Evolutionary conservation across 148 eudicot species (phyloP).

Genomic region (Amaranthus hypochondriacus): DNA sequence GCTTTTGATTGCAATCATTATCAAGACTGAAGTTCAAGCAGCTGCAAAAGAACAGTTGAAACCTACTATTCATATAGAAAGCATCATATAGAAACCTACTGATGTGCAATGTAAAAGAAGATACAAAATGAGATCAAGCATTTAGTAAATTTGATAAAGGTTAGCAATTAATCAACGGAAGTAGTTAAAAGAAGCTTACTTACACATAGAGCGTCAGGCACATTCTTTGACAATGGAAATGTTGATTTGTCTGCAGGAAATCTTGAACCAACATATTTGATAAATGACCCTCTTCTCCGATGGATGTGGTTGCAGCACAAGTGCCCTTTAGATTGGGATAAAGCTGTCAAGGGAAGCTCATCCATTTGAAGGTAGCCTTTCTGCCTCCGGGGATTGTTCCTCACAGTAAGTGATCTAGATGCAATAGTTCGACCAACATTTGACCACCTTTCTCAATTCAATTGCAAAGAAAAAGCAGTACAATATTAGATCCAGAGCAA

Average conservation of each 20-base stretch:
- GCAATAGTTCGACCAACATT: conserved; percentile 25
- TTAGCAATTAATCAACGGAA: conserved; percentile 1
- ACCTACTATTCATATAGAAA: background rate
- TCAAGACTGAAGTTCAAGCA: background rate
- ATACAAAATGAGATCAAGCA: background rate
- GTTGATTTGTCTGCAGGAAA: conserved; percentile 53
- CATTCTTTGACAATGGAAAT: conserved; percentile 41
- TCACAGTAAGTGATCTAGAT: conserved; percentile 25
- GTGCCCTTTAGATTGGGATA: conserved; percentile 19
- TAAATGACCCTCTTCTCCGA: conserved; percentile 34
- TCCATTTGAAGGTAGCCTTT: conserved; percentile 19
- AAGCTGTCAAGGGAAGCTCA: conserved; percentile 17
- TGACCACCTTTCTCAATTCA: conserved; percentile 34
- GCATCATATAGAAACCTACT: background rate
- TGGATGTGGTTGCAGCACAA: conserved; percentile 39
- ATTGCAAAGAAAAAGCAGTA: background rate
- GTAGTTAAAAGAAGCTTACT: conserved; percentile 34
- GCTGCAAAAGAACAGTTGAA: background rate
- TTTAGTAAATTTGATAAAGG: conserved; percentile 4
- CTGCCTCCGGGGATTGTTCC: conserved; percentile 26
- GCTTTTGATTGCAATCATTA: background rate
- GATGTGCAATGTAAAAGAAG: background rate
- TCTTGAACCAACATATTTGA: conserved; percentile 36
- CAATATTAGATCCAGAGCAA: background rate
- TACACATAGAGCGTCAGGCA: conserved; percentile 40